Base-by-base conservation (phyloP, 805 yeast genomes). In the Metschnikowia hibisci region DNA sequence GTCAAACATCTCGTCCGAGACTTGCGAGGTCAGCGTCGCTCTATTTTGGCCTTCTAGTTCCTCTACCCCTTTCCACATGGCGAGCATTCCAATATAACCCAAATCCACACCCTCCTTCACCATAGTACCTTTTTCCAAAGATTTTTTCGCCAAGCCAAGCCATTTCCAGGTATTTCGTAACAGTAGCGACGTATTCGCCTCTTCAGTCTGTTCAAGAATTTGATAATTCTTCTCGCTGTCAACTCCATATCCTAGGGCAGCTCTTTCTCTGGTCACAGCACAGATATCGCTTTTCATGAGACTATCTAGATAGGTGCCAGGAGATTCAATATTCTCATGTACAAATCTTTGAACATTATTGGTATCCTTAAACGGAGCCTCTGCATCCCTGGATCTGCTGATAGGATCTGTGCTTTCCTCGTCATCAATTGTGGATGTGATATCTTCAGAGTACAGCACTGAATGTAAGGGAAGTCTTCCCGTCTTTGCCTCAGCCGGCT, bases 101-200 rank as follows among this genome's bases (percentile, higher is more conserved):
- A 91, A 71, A 57, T 91, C 96, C 30, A 87, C 66, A 13, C 78
- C 82, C 18, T 80, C 81, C 4, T 84, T 74, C 3, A 78, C 68
- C 84, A 87, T 83, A 1, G 82, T 68, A 0, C 87, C 84, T 39
- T 81, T 77, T 14, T 74, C 74, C 4, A 80, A 80, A 1, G 86
- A 73, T 32, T 77, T 78, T 42, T 78, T 75, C 0, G 95, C 87
- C 39, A 86, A 77, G 1, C 80, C 77, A 26, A 91, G 65, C 98
- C 98, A 91, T 57, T 84, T 81, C 98, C 98, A 91, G 0, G 95
- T 84, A 53, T 87, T 83, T 47, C 84, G 69, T 39, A 84, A 66
- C 43, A 62, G 61, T 32, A 61, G 45, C 48, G 78, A 84, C 35
- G 81, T 78, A 40, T 76, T 76, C 18, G 80, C 60, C 2, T 72